phyloP scores from a whole-genome alignment of 1,139 yeast species.

The Meyerozyma guilliermondii region DNA sequence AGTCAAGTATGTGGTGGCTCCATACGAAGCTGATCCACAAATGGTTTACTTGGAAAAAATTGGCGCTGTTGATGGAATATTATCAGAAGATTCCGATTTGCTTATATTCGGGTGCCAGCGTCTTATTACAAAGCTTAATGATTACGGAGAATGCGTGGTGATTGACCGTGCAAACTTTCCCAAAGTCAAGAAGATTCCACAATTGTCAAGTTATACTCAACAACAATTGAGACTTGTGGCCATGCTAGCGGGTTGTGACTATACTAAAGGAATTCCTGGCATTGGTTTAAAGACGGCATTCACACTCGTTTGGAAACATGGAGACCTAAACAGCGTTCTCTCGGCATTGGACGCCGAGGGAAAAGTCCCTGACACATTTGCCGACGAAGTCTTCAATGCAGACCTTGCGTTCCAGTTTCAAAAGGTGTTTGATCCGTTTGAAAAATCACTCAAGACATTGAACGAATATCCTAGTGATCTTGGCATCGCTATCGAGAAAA shows the following conservation, averaged over 20 bases:
- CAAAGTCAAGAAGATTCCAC: conserved; percentile 42
- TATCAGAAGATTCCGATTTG: conserved; percentile 93
- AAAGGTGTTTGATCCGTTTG: conserved; percentile 72
- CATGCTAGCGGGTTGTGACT: conserved; percentile 91
- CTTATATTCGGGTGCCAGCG: conserved; percentile 79
- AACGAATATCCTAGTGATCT: conserved; percentile 48
- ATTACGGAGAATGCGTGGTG: conserved; percentile 70
- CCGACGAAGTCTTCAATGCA: conserved; percentile 60
- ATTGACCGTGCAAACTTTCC: conserved; percentile 52
- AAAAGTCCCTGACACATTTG: conserved; percentile 58
- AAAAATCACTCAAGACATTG: conserved; percentile 47
- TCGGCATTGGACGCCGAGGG: conserved; percentile 60
- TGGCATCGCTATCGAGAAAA: conserved; percentile 24
- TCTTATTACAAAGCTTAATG: conserved; percentile 77
- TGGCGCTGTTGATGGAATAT: conserved; percentile 77
- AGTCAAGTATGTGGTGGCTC: conserved; percentile 84
- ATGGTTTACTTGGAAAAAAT: conserved; percentile 80
- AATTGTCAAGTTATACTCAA: conserved; percentile 39
- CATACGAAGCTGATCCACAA: conserved; percentile 98
- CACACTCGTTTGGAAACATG: conserved; percentile 47
- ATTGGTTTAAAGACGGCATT: conserved; percentile 81
- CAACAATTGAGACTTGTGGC: conserved; percentile 74
- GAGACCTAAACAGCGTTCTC: conserved; percentile 50
- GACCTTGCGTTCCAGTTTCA: conserved; percentile 80
- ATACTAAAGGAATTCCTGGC: conserved; percentile 79